Percentiles rank a stretch among this genome's conserved stretches.
Conservation (phyloP, 2,329 filamentous ascomycete genomes). For the Amesomyces nigricolor region DNA sequence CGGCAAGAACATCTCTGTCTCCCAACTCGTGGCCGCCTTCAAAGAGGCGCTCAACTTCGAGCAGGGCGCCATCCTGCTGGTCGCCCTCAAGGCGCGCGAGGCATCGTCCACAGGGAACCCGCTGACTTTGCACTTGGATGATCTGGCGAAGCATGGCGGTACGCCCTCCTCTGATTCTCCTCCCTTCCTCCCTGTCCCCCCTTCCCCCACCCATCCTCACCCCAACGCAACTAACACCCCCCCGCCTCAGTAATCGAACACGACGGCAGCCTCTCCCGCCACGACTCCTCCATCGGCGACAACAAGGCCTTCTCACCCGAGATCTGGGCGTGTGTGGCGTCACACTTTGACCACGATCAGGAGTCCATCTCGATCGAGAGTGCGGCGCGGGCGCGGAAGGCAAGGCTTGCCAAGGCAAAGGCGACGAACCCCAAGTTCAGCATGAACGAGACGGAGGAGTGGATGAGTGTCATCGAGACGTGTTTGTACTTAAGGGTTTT, state of each 20-base stretch:
- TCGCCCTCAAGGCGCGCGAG: constrained; percentile 18
- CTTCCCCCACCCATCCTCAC: not conserved
- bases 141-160: constrained; percentile 27
- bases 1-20: constrained; percentile 23
- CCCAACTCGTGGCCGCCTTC: constrained; percentile 18
- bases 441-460: constrained; percentile 13
- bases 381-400: constrained; percentile 28
- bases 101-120: constrained; percentile 29
- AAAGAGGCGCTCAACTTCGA: constrained; percentile 22
- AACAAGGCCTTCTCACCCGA: constrained; percentile 29
- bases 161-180: not conserved
- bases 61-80: constrained; percentile 9
- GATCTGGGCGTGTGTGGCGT: constrained; percentile 26
- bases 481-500: constrained; percentile 22
- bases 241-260: constrained; percentile 29
- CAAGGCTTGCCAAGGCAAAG: constrained; percentile 26
- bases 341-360: constrained; percentile 16
- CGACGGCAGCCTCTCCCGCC: constrained; percentile 31
- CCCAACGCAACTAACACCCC: not conserved
- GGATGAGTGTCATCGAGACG: constrained; percentile 24
- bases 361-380: constrained; percentile 28
- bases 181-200: not conserved
- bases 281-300: constrained; percentile 29
- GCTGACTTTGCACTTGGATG: constrained; percentile 29
- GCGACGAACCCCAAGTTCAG: constrained; percentile 27